Evolutionary conservation across 2,329 filamentous ascomycete genomes (phyloP).

Genomic region (Aspergillus sp.): DNA sequence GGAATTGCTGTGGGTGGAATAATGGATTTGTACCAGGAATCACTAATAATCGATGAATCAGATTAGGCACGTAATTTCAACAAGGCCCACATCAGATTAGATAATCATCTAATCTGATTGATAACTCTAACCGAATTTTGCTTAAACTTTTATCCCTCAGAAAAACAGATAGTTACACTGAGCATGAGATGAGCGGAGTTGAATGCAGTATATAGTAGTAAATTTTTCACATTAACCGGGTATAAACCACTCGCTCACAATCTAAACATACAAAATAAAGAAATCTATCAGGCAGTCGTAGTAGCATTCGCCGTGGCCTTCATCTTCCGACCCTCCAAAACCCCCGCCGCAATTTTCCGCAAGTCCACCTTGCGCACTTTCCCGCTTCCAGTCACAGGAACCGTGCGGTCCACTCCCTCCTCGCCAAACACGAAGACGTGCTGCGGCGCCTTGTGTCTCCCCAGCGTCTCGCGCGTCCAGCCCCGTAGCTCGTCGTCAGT

Average conservation of each 20-base stretch:
- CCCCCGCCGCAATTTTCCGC: slow-evolving; percentile 47
- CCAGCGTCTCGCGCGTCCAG: slow-evolving; percentile 63
- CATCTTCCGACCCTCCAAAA: slow-evolving; percentile 36
- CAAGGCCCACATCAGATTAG: slow-evolving; percentile 27
- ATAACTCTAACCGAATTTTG: slow-evolving; percentile 2
- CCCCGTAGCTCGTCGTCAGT: slow-evolving; percentile 57
- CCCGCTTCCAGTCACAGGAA: slow-evolving; percentile 70
- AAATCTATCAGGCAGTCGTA: too few species aligned
- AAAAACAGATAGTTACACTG: too few species aligned
- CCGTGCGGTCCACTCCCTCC: slow-evolving; percentile 50
- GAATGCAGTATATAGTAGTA: background rate
- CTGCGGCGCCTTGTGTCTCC: slow-evolving; percentile 67
- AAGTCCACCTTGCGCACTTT: slow-evolving; percentile 66
- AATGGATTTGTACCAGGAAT: background rate
- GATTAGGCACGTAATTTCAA: background rate
- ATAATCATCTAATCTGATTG: slow-evolving; percentile 33
- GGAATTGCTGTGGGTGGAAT: background rate
- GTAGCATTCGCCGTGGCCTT: background rate
- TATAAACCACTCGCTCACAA: background rate
- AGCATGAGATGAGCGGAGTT: too few species aligned
- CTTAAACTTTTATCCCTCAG: background rate
- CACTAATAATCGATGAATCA: too few species aligned
- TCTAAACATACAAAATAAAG: background rate
- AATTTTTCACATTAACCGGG: background rate
- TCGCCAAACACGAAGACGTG: slow-evolving; percentile 76